Evolutionary conservation across 2,329 filamentous ascomycete species (phyloP), one percentile per base, ranked within the genome.

Genomic region (Biscogniauxia mediterranea): DNA sequence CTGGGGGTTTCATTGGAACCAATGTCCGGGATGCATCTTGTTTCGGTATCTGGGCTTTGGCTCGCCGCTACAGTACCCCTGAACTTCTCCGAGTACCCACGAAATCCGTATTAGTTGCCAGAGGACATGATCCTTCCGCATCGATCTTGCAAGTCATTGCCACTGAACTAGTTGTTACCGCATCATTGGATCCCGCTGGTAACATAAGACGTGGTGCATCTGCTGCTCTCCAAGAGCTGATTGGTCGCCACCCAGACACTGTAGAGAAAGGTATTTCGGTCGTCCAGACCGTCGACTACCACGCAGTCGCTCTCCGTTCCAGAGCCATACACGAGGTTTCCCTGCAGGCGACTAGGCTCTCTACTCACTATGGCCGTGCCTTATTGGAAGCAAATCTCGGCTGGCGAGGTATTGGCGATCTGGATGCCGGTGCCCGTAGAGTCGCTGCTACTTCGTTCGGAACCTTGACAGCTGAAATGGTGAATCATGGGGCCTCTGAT

Each of bases 1-100:
- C 92, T 2, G 94, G 95, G n/a, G 87, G 85, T 13, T 93, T 92
- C 2, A 82, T 94, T 11, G 95, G 95, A 1, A 89, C 91, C 1
- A 97, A 96, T 68, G 93, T 99, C 17, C 87, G 95, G 54, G 95
- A 99, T 78, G 94, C 95, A 13, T 92, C 95, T 2, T 97, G 93
- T 73, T 99, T 98, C 73, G 95, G 95, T 6, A 89, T 98, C 23
- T 99, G 95, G 95, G 90, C 93, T 1, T 75, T 98, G 7, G 92
- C 94, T 21, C 85, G 95, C 59, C 89, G 94, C 58, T 99, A 98
- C 70, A 88, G 86, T 1, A 97, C 93, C 0, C 72, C 80, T 0
- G 94, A 98, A 74, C 81, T 98, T 6, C 80, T 89, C 11, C 80
- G 80, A 0, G 83, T 96, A 1, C 79, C 85, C 1, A 79, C 79